A percentile compares a stretch with the other conserved stretches of the same genome.
phyloP scores from a whole-genome alignment of 495 filamentous ascomycete species.

The Staphylotrichum tortipilum region DNA sequence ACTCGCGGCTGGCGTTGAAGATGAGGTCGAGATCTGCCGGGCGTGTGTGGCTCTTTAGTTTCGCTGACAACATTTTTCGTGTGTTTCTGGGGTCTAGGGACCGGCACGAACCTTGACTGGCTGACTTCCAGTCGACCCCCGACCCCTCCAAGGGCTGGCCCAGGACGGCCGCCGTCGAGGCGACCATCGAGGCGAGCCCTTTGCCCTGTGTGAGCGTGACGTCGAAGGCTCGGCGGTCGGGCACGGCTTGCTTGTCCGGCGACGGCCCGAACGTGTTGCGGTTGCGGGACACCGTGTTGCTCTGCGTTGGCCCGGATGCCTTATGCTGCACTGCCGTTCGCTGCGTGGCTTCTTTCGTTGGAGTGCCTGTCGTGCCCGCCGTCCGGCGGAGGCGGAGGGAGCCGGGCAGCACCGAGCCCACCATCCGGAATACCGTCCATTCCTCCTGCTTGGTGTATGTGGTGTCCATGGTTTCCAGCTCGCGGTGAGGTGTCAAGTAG shows the following conservation, averaged over 20 bases:
- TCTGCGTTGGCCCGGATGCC: too few relatives aligned
- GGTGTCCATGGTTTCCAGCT: neutral
- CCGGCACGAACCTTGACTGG: constrained; percentile 2
- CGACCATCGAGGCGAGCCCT: neutral
- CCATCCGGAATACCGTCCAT: too few relatives aligned
- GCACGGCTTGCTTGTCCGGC: neutral
- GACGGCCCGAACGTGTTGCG: neutral
- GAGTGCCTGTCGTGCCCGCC: too few relatives aligned
- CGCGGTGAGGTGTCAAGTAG: neutral
- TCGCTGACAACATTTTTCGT: neutral
- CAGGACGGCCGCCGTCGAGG: neutral
- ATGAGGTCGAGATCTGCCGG: constrained; percentile 14
- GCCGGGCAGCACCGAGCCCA: too few relatives aligned
- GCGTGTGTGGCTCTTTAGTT: neutral
- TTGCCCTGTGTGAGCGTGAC: neutral
- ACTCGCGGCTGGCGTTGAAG: constrained; percentile 7
- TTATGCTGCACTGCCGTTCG: too few relatives aligned
- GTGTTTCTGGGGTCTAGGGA: neutral
- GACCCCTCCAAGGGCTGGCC: neutral
- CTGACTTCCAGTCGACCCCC: constrained; percentile 6
- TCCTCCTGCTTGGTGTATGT: neutral
- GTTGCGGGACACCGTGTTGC: too few relatives aligned
- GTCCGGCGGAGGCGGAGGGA: too few relatives aligned
- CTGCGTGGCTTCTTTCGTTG: too few relatives aligned
- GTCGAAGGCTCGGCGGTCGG: neutral